Evolutionary conservation across 108 stramenopile genomes (phyloP), one percentile per base, ranked within the genome.

Genomic region (Poteriospumella lacustris): DNA sequence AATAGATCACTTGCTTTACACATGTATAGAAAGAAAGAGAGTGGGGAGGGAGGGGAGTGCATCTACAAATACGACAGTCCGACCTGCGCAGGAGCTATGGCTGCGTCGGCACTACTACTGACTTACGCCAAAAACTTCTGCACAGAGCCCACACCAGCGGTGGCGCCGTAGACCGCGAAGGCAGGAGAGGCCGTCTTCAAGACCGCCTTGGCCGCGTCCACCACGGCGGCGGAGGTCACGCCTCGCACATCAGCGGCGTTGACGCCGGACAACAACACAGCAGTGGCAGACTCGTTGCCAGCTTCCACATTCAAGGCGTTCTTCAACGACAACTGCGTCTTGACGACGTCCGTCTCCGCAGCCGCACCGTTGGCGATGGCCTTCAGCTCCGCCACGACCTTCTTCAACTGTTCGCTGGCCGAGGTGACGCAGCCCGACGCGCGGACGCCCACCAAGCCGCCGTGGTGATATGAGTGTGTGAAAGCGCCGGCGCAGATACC

Each of bases 321-420:
- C 52, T 24, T 24, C n/a, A 56, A 56, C 19, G 19, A 56, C 52
- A 19, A 24, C n/a, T 19, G 52, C n/a, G 24, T 56, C n/a, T 24
- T 24, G 52, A 56, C 19, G 52, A 56, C 24, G 52, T 56, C 19
- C n/a, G 24, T 56, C 24, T 24, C 19, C n/a, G 52, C n/a, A 24
- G 52, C 29, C 5, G 33, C 60, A 64, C 60, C 60, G 31, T 64
- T 64, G 36, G 70, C 70, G 36, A 44, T 5, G 9, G 33, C 70
- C 29, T 73, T 73, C 5, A 73, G 26, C 70, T 73, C 47, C 9
- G 9, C 15, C 3, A 56, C 36, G 42, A 38, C 47, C 70, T 9
- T 5, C 42, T 73, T 5, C 5, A 73, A 24, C 28, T 39, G 26
- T 5, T 42, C 36, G 42, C 26, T 42, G 5, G 41, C 47, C 31